phyloP scores from a whole-genome alignment of 371 early-diverging fungal genomes.

The Mortierella sp. region DNA sequence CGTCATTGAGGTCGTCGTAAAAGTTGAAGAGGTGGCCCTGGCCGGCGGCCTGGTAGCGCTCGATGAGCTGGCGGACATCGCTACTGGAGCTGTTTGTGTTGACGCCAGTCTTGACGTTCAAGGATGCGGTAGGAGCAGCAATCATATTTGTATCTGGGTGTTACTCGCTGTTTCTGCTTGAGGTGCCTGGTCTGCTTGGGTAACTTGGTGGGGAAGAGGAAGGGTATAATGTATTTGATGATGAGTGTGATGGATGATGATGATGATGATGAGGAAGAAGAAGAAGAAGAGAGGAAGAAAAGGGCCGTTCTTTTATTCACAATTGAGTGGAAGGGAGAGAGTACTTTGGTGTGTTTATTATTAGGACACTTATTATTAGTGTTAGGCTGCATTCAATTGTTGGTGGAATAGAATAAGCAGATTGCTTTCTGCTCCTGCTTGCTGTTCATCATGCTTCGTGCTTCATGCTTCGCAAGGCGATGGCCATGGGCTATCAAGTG shows the following conservation, averaged over 20 bases:
- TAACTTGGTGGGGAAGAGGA: neutral
- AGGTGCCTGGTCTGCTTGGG: neutral
- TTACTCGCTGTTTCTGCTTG: conserved; percentile 58
- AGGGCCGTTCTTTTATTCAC: neutral
- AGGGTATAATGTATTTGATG: neutral
- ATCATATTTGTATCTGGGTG: conserved; percentile 78
- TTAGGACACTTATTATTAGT: neutral
- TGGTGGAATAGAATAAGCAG: neutral
- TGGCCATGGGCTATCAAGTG: too few species aligned
- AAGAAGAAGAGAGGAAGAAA: neutral
- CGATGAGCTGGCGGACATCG: conserved; percentile 55
- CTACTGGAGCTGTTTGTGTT: conserved; percentile 68
- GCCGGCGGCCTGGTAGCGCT: conserved; percentile 78
- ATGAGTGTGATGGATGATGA: neutral
- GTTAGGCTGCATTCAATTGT: neutral
- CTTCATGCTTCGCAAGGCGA: too few species aligned
- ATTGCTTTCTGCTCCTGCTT: neutral
- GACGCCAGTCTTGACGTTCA: conserved; percentile 73
- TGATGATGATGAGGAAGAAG: neutral
- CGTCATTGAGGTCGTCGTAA: conserved; percentile 77
- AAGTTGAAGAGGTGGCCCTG: conserved; percentile 94
- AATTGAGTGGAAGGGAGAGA: neutral
- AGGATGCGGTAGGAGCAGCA: conserved; percentile 77
- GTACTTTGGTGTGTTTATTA: neutral
- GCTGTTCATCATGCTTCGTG: neutral